Evolutionary conservation across 805 yeast genomes (phyloP).

Genomic region (Yamadazyma tumulicola): DNA sequence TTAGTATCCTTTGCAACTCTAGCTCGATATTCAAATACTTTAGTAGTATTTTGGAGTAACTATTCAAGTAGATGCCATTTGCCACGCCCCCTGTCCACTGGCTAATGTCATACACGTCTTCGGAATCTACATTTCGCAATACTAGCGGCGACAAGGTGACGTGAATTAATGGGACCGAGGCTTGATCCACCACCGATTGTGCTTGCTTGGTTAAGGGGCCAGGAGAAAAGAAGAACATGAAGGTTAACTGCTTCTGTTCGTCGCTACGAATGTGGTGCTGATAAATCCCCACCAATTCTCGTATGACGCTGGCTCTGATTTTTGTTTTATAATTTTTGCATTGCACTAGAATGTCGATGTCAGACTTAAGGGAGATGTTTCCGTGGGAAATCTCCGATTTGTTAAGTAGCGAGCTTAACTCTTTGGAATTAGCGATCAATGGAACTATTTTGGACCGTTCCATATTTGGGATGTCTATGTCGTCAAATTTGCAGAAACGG

Average conservation of each 20-base stretch:
- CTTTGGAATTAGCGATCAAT: slow-evolving; percentile 17
- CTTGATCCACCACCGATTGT: slow-evolving; percentile 39
- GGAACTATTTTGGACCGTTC: slow-evolving; percentile 8
- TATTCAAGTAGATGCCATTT: slow-evolving; percentile 20
- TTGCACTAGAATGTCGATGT: slow-evolving; percentile 47
- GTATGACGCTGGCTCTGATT: slow-evolving; percentile 43
- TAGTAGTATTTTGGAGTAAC: slow-evolving; percentile 17
- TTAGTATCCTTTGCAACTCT: slow-evolving; percentile 18
- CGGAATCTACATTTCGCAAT: slow-evolving; percentile 5
- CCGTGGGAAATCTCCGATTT: slow-evolving; percentile 2
- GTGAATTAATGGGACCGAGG: slow-evolving; percentile 44
- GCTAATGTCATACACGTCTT: slow-evolving; percentile 21
- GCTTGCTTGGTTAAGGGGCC: slow-evolving; percentile 47
- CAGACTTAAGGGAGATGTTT: slow-evolving; percentile 20
- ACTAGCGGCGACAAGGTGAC: slow-evolving; percentile 35
- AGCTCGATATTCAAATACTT: slow-evolving; percentile 26
- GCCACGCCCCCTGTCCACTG: slow-evolving; percentile 38
- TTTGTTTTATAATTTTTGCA: slow-evolving; percentile 48
- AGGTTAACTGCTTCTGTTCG: slow-evolving; percentile 16
- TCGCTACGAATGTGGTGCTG: slow-evolving; percentile 29
- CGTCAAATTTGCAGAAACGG: slow-evolving; percentile 17
- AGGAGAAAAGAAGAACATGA: slow-evolving; percentile 46
- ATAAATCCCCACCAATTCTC: slow-evolving; percentile 55
- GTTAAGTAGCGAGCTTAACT: slow-evolving; percentile 12
- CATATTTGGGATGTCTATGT: slow-evolving; percentile 4